Conservation (phyloP, 176 grass and related monocot species). For the Pontederia paniculata region DNA sequence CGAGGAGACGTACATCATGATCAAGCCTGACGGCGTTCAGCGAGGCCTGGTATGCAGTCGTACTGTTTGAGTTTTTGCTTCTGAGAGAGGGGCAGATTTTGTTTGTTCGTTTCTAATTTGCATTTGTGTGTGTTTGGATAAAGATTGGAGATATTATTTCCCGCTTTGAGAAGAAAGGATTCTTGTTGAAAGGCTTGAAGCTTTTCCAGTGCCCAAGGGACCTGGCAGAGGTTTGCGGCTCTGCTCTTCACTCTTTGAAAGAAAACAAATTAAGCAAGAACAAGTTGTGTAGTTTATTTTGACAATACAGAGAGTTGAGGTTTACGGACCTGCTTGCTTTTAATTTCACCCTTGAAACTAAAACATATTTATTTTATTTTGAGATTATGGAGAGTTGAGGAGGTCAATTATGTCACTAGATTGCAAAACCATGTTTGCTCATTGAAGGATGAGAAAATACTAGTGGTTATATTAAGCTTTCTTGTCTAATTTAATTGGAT, state of each 20-base stretch:
- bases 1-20: slow-evolving; percentile 91
- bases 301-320: too few relatives aligned
- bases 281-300: too few relatives aligned
- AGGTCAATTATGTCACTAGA: too few relatives aligned
- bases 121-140: slow-evolving; percentile 3
- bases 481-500: too few relatives aligned
- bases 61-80: background rate
- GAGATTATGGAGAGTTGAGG: too few relatives aligned
- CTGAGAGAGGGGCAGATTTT: background rate
- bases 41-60: slow-evolving; percentile 49
- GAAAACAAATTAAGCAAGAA: too few relatives aligned
- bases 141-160: slow-evolving; percentile 98
- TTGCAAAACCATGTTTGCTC: too few relatives aligned
- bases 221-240: slow-evolving; percentile 74
- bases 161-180: slow-evolving; percentile 92
- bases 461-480: too few relatives aligned
- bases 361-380: too few relatives aligned
- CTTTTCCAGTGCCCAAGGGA: slow-evolving; percentile 83
- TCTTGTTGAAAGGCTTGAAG: slow-evolving; percentile 90
- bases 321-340: too few relatives aligned
- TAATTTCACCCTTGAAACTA: too few relatives aligned
- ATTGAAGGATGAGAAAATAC: too few relatives aligned
- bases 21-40: slow-evolving; percentile 95
- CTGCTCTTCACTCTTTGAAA: background rate
- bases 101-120: background rate